Evolutionary conservation across 148 eudicot species (phyloP), one percentile per base, ranked within the genome.

Genomic region (Gaultheria prostrata): DNA sequence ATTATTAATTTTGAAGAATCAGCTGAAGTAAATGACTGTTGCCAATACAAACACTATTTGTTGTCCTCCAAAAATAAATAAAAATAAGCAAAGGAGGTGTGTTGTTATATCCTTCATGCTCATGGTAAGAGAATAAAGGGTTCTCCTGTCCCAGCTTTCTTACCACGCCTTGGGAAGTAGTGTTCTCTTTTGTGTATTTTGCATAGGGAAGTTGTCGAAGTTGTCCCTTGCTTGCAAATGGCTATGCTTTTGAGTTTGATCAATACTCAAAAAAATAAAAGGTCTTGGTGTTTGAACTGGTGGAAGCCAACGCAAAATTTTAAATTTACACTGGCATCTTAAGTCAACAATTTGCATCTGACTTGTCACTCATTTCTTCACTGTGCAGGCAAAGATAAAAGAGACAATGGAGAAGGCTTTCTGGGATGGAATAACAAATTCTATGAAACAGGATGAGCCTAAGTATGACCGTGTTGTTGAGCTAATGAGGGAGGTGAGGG

Each of bases 371-470:
- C 63, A 69, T 75, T 48, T 71, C 43, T 79, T 84, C 24, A 50
- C 21, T 46, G n/a, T 83, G 67, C 89, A 95, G 98, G 86, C 78
- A 53, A 89, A 87, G 89, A 65, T 97, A 21, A 92, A 88, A 86
- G 92, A 91, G 81, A 90, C 94, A 15, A 93, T 95, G 96, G 94
- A 95, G 84, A 94, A 92, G 48, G 99, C 95, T 45, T 97, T 94
- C 85, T 94, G 99, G 99, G 99, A 97, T 88, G 91, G 94, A 57
- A 63, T 97, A 84, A 88, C 86, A 65, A 95, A 91, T 33, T 92
- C 98, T 15, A 85, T 95, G 88, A 91, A 89, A 84, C 90, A 91
- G 86, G 92, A 93, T 87, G 87, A 91, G 56, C 92, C 95, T 33
- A 90, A 92, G 61, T 95, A 90, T 85, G 91, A 87, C 82, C 94